Percentiles rank a stretch among this genome's conserved stretches.
Conservation (phyloP, 108 stramenopile species). For the Fistulifera pelliculosa region DNA sequence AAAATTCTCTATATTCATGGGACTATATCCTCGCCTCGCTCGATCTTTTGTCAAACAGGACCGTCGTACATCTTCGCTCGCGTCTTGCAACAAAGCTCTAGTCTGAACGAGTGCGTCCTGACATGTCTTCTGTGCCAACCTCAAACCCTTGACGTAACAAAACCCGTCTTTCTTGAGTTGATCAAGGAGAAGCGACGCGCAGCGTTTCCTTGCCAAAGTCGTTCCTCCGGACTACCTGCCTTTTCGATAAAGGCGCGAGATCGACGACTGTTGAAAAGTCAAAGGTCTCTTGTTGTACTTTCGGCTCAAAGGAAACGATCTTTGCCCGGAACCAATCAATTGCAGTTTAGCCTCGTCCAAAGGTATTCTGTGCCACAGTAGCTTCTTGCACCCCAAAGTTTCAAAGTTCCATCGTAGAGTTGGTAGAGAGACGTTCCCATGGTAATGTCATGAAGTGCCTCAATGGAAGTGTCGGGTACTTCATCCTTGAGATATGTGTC, state of each 20-base stretch:
- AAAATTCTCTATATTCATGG: conserved; percentile 66
- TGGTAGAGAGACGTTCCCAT: conserved; percentile 76
- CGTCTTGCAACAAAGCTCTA: conserved; percentile 47
- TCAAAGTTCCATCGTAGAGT: conserved; percentile 76
- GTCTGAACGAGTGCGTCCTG: conserved; percentile 38
- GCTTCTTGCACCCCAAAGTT: conserved; percentile 59
- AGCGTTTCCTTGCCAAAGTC: conserved; percentile 3
- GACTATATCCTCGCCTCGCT: conserved; percentile 62
- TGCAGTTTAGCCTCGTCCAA: conserved; percentile 55
- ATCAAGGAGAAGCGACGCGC: conserved; percentile 18
- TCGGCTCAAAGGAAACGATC: conserved; percentile 65
- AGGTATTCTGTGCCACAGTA: conserved; percentile 70
- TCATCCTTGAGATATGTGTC: conserved; percentile 26
- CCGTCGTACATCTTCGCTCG: conserved; percentile 49
- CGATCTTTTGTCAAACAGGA: conserved; percentile 59
- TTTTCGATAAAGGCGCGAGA: conserved; percentile 40
- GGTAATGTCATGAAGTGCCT: conserved; percentile 52
- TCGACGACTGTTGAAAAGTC: conserved; percentile 18
- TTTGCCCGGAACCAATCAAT: conserved; percentile 31
- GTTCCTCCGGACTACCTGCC: background rate
- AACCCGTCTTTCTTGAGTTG: conserved; percentile 46
- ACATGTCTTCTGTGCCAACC: conserved; percentile 27
- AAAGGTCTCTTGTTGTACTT: background rate
- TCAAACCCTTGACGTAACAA: conserved; percentile 38
- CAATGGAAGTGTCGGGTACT: conserved; percentile 53